phyloP scores from a whole-genome alignment of 164 flowering plant species.

The Warburgia ugandensis region DNA sequence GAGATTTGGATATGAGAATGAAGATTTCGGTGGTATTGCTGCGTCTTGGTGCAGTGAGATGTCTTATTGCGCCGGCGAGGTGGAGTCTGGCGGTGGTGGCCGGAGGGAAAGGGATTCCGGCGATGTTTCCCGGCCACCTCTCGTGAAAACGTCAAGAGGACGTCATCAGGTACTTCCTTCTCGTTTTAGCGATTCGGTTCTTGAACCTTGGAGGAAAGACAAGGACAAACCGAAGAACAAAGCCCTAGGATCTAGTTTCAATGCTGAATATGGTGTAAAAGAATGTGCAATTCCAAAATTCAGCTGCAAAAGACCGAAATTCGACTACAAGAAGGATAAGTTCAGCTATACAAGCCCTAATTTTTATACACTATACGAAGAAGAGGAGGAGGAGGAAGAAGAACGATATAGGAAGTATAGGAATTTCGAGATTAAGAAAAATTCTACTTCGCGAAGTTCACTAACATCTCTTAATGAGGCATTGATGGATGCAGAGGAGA shows the following conservation, averaged over 20 bases:
- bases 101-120: constrained; percentile 5
- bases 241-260: constrained; percentile 16
- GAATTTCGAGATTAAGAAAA: constrained; percentile 24
- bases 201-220: constrained; percentile 33
- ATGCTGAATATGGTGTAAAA: constrained; percentile 20
- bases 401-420: not conserved
- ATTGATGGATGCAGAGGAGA: constrained; percentile 21
- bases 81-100: constrained; percentile 17
- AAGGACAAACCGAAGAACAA: constrained; percentile 24
- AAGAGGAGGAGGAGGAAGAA: constrained; percentile 15
- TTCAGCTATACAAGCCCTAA: constrained; percentile 13
- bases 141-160: constrained; percentile 44
- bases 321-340: constrained; percentile 18
- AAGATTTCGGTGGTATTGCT: constrained; percentile 7
- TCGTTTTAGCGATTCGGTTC: constrained; percentile 43
- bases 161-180: constrained; percentile 51
- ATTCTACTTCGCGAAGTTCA: constrained; percentile 37
- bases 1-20: constrained; percentile 10
- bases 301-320: constrained; percentile 21
- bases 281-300: constrained; percentile 20
- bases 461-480: constrained; percentile 34
- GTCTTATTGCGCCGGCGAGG: constrained; percentile 24
- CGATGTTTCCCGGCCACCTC: constrained; percentile 23
- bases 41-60: constrained; percentile 22
- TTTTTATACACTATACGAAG: constrained; percentile 25